Conservation (phyloP, 2,329 filamentous ascomycete genomes). For the Penicillium sp. region DNA sequence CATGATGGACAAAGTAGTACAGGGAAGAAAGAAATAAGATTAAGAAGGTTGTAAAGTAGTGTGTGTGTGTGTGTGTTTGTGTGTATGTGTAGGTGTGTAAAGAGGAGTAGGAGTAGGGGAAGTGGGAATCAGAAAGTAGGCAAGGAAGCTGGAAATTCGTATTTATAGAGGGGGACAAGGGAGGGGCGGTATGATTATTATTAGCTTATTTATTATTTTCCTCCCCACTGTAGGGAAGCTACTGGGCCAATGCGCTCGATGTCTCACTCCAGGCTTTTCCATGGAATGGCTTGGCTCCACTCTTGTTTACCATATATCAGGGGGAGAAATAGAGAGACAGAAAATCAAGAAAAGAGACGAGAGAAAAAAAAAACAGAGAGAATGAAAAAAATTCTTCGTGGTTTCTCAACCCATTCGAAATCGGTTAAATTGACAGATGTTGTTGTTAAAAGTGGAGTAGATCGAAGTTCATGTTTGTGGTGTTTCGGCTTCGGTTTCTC, state of each 20-base stretch:
- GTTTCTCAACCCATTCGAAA: too few relatives aligned
- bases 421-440: too few relatives aligned
- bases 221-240: conserved; percentile 8
- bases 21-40: conserved; percentile 1
- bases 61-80: too few relatives aligned
- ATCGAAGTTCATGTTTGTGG: not conserved
- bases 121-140: not conserved
- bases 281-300: conserved; percentile 5
- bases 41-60: not conserved
- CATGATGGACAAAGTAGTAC: conserved; percentile 26
- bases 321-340: not conserved
- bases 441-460: not conserved
- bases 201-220: conserved; percentile 10
- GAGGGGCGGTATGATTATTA: conserved; percentile 18
- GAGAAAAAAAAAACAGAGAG: not conserved
- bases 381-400: too few relatives aligned
- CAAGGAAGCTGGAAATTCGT: conserved; percentile 10
- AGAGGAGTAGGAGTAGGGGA: not conserved
- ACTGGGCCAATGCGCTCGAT: conserved; percentile 13
- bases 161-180: conserved; percentile 27
- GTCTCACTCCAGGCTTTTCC: conserved; percentile 15
- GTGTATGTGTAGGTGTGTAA: not conserved
- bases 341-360: too few relatives aligned
- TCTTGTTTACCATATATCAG: not conserved
- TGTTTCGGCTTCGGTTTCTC: not conserved